Evolutionary conservation across 805 yeast genomes (phyloP), one percentile per base, ranked within the genome.

Genomic region (Candida easanensis): DNA sequence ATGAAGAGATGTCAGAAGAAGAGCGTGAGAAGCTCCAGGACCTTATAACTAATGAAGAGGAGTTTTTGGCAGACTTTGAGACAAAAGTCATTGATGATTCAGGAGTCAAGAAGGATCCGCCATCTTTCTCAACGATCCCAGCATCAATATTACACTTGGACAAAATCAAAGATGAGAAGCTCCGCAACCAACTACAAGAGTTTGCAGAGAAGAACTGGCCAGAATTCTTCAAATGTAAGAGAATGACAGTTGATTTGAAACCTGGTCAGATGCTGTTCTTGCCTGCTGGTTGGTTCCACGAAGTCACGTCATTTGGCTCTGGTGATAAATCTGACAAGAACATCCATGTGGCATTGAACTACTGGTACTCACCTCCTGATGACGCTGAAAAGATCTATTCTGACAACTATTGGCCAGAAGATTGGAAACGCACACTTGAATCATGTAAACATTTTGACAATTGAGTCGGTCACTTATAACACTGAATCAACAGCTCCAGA

Each of bases 251-350:
- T 2, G 66, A 73, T 56, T 50, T 84, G 21, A 56, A 70, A 22
- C 80, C 82, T 0, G 88, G 88, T 0, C 79, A 83, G 38, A 77
- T 82, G 81, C 59, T 84, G 18, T 84, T 76, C 56, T 58, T 84
- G 20, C 91, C 91, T 0, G 75, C 85, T 1, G 89, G 91, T 3
- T 84, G 90, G 90, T 84, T 84, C 54, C 91, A 84, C 58, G 91
- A 84, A 58, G 91, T 84, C 2, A 75, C 86, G 1, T 80, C 87
- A 9, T 81, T 68, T 58, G 82, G 82, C 3, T 59, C 57, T 7
- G 52, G 46, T 2, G 49, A 52, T 11, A 32, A 16, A 2, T 18
- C 38, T 9, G 52, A 44, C 3, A 51, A 46, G 6, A 50, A 56
- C 26, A 46, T 50, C 9, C 91, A 84, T 53, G 67, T 76, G 27